Evolutionary conservation across 2,329 filamentous ascomycete species (phyloP).

Genomic region (Bipolaris oryzae): DNA sequence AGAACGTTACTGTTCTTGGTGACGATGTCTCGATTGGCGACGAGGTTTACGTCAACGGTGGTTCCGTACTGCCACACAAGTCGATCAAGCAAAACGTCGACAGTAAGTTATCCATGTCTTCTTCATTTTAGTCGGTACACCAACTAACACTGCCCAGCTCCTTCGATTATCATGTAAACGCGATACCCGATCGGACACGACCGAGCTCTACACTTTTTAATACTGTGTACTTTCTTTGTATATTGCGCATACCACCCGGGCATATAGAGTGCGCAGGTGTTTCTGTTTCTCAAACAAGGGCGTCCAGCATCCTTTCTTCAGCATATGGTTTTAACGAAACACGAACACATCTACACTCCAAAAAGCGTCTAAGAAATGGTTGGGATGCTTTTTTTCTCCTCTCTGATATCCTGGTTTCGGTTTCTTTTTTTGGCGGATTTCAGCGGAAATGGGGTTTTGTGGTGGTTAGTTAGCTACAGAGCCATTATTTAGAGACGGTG

Average conservation of each 20-base stretch:
- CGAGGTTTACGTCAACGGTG: conserved; percentile 98
- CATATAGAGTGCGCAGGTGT: conserved; percentile 20
- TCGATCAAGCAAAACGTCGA: conserved; percentile 99
- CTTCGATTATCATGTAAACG: conserved; percentile 56
- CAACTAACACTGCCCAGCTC: conserved; percentile 40
- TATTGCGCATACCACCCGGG: conserved; percentile 36
- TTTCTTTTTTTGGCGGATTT: neutral
- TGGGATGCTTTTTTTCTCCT: conserved; percentile 15
- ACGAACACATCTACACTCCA: neutral
- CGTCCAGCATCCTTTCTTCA: conserved; percentile 15
- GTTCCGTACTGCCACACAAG: conserved; percentile 95
- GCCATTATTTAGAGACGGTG: neutral
- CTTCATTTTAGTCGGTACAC: neutral
- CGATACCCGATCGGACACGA: conserved; percentile 16
- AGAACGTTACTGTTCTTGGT: conserved; percentile 97
- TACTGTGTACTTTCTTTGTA: conserved; percentile 43
- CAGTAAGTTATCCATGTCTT: conserved; percentile 36
- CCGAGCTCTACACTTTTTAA: conserved; percentile 38
- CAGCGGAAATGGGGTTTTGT: neutral
- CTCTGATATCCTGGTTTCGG: neutral
- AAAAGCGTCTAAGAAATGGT: conserved; percentile 22
- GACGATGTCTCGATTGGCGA: conserved; percentile 98
- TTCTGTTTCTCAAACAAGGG: conserved; percentile 19
- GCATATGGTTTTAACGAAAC: conserved; percentile 17
- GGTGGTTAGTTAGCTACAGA: neutral